Base-by-base conservation (phyloP, 2,329 filamentous ascomycete genomes). In the Cercospora sp. region DNA sequence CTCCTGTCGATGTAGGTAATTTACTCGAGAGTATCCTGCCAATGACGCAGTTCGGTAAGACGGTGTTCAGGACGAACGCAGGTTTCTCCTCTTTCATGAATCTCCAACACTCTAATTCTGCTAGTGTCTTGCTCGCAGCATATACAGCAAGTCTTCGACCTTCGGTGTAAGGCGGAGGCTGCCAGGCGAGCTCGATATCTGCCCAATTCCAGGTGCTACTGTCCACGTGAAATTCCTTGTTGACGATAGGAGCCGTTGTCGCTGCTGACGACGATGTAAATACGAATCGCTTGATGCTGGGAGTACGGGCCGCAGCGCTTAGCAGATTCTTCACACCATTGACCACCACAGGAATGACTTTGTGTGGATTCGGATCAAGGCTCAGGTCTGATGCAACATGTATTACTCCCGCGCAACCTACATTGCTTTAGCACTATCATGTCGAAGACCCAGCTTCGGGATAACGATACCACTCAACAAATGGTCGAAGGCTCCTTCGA, bases 231-330 rank as follows among this genome's bases (percentile, higher is more conserved):
- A 58, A 64, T 28, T 30, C 28, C 8, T n/a, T 45, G 33, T 59
- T n/a, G 51, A 36, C 31, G 2, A 23, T 58, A 0, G 62, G 48
- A 16, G 33, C 31, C 0, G 53, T 42, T 3, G 62, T 59, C 7
- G 62, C 62, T 2, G 57, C 39, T n/a, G 62, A 64, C 16, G 51
- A 58, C 8, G 62, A 64, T 23, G 62, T 64, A 16, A 58, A 64
- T 0, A 64, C 62, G 2, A 64, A 45, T 4, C 62, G 51, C 53
- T 64, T 64, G 31, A 64, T 20, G 28, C 18, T 39, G 12, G 62
- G 62, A 5, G 18, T 58, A 10, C 39, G n/a, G 1, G 62, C 62
- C n/a, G 62, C 62, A 10, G 62, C 62, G 30, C 28, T 42, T 7
- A 64, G 23, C 8, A 53, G 51, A 42, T 64, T 58, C 18, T 53